Evolutionary conservation across 805 yeast species (phyloP), one percentile per base, ranked within the genome.

Genomic region (Blastobotrys americana): DNA sequence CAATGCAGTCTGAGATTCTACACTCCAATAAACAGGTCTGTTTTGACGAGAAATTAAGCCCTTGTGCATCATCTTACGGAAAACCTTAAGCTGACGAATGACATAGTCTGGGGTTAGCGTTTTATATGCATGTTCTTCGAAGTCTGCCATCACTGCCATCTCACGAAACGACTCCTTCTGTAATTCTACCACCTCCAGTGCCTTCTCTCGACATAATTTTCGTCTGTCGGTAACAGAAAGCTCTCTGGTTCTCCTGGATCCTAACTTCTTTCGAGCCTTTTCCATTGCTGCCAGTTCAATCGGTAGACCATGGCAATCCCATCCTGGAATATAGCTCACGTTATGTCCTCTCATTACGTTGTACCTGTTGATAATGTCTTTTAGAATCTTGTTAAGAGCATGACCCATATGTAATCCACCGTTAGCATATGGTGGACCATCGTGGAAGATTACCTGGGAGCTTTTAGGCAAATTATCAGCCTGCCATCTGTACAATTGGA

Each of bases 271-370:
- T 39, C 63, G 63, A 48, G 65, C 73, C 54, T 63, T 74, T 61
- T 60, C 57, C 18, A 86, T 63, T 0, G 95, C 95, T 55, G 88
- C 89, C 59, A 86, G 70, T 63, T 93, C 99, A 50, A 93, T 93
- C 1, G 99, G 99, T 33, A 93, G 68, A 0, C 99, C 99, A 66
- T 93, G 99, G 59, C 98, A 93, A 61, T 93, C 99, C 97, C 98
- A 93, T 0, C 99, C 99, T 0, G 97, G 96, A 35, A 73, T 72
- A 57, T 85, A 93, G 42, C 73, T 70, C 3, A 93, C 78, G 40
- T 72, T 71, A 48, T 78, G 72, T 13, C 87, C 84, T 33, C 70
- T 63, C 17, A 80, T 60, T 20, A 89, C 66, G 56, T 86, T 79
- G 53, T 68, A 81, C 42, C 99, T 69, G 50, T 77, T 76, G 37